A percentile compares a stretch with the other conserved stretches of the same genome.
Evolutionary conservation across 768 basidiomycete genomes (phyloP).

Genomic region (Xerocomellus amylosporus): DNA sequence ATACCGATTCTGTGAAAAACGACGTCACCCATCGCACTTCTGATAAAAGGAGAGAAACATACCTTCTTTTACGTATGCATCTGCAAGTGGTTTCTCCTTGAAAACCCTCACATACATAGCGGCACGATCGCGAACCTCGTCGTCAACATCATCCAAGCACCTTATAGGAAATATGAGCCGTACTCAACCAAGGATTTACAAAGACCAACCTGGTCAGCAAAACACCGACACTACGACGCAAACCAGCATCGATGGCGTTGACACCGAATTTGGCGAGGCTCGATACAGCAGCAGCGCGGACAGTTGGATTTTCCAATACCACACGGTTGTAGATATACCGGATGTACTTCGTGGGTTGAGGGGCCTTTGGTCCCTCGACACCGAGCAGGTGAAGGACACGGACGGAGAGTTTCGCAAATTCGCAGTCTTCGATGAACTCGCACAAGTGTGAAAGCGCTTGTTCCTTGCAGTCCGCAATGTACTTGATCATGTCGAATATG

Average conservation of each 20-base stretch:
- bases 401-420: conserved; percentile 98
- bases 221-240: conserved; percentile 85
- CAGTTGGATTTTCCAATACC: conserved; percentile 96
- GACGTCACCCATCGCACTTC: background rate
- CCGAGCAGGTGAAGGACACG: conserved; percentile 94
- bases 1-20: conserved; percentile 73
- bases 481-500: conserved; percentile 99
- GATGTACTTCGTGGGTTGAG: conserved; percentile 98
- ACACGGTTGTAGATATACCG: conserved; percentile 99
- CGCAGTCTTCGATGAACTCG: conserved; percentile 99
- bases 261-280: conserved; percentile 97
- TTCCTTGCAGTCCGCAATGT: conserved; percentile 92
- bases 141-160: conserved; percentile 97
- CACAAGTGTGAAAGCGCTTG: conserved; percentile 96
- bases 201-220: conserved; percentile 70
- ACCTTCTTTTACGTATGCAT: conserved; percentile 93
- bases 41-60: conserved; percentile 14
- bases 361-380: conserved; percentile 91
- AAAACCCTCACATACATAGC: conserved; percentile 89
- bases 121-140: conserved; percentile 97
- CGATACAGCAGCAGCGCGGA: conserved; percentile 92
- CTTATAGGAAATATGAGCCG: conserved; percentile 37
- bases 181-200: background rate
- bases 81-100: conserved; percentile 74
- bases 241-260: conserved; percentile 70